Evolutionary conservation across 805 yeast genomes (phyloP).

Genomic region (Pichia insulana): DNA sequence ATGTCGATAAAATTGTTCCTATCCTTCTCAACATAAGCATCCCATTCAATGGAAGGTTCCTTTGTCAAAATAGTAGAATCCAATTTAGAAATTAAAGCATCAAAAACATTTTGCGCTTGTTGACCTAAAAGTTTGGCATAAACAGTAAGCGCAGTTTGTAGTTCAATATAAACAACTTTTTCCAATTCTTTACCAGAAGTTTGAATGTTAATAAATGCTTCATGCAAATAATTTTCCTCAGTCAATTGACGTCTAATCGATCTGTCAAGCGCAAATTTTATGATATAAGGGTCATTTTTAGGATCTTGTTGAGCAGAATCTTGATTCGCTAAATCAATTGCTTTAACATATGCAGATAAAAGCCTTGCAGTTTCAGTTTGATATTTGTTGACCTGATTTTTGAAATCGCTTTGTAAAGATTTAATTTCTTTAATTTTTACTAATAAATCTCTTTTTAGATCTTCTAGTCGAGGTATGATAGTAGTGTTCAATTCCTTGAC

Average conservation of each 20-base stretch:
- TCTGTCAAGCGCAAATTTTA: conserved; percentile 62
- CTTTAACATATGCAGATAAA: conserved; percentile 43
- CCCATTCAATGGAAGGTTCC: conserved; percentile 84
- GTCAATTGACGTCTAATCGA: conserved; percentile 68
- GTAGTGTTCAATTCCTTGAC: conserved; percentile 52
- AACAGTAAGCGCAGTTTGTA: conserved; percentile 71
- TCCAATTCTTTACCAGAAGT: conserved; percentile 83
- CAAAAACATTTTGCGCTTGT: conserved; percentile 65
- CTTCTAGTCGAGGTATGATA: conserved; percentile 60
- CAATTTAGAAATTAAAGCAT: conserved; percentile 54
- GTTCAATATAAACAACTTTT: conserved; percentile 75
- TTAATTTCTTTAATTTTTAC: conserved; percentile 84
- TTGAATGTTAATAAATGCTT: conserved; percentile 81
- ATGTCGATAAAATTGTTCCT: conserved; percentile 55
- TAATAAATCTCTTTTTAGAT: conserved; percentile 63
- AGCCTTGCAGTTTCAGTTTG: conserved; percentile 54
- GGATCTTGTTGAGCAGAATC: conserved; percentile 37
- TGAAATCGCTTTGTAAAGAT: conserved; percentile 75
- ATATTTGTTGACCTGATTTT: conserved; percentile 63
- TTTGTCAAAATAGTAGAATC: conserved; percentile 64
- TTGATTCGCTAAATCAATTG: conserved; percentile 56
- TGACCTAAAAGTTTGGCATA: conserved; percentile 65
- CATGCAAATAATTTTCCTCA: conserved; percentile 82
- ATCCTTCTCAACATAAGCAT: conserved; percentile 67
- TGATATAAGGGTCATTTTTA: conserved; percentile 73